phyloP scores from a whole-genome alignment of 371 early-diverging fungal genomes.

The Smittium culicis region DNA sequence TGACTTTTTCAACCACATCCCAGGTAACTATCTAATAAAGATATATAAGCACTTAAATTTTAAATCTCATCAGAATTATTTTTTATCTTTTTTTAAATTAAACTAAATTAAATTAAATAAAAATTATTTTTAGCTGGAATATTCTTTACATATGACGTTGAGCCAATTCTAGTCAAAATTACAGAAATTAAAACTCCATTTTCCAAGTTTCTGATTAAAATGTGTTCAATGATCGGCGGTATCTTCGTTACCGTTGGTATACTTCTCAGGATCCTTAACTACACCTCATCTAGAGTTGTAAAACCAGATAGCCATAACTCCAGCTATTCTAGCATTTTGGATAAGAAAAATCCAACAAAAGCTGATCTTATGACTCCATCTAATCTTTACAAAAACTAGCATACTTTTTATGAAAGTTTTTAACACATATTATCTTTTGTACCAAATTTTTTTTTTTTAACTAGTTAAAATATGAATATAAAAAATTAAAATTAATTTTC shows the following conservation, averaged over 20 bases:
- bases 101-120: no score
- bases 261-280: neutral
- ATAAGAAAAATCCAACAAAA: neutral
- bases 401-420: no score
- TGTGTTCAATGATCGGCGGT: constrained; percentile 82
- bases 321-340: constrained; percentile 4
- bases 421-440: neutral
- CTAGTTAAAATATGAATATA: no score
- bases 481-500: no score
- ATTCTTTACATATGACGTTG: constrained; percentile 82
- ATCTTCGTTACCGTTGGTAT: constrained; percentile 38
- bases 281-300: neutral
- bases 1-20: constrained; percentile 23
- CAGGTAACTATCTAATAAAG: constrained; percentile 6
- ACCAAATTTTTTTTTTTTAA: neutral
- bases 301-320: no score
- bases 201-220: constrained; percentile 58
- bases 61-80: neutral
- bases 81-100: neutral
- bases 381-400: neutral
- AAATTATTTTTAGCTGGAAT: constrained; percentile 47
- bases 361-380: constrained; percentile 7
- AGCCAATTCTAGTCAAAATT: constrained; percentile 71
- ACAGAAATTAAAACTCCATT: constrained; percentile 48
- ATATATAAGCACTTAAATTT: neutral